Base-by-base conservation (phyloP, 2,329 filamentous ascomycete species). In the Exophiala sideris region DNA sequence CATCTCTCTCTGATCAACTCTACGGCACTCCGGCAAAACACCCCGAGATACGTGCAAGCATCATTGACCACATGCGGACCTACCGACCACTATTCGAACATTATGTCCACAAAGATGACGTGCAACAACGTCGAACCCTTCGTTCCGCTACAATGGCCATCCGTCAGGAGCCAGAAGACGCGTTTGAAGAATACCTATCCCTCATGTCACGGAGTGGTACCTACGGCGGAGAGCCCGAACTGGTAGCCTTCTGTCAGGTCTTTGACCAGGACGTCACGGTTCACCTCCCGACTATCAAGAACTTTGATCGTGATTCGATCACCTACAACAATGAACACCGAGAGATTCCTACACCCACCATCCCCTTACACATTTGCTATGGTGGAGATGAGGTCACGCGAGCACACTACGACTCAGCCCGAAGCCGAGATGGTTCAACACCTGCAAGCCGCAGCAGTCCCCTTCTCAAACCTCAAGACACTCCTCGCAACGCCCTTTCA, bases 181-280 rank as follows among this genome's bases (percentile, higher is more conserved):
- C 83, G 63, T 78, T 85, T 62, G 76, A 76, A 65, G 75, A 75
- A 33, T 82, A 85, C 66, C 73, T 88, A 10, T 70, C 76, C 57
- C 73, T 76, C 52, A 86, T 87, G 77, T 78, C 80, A 29, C 77
- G 79, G 63, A 75, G 77, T 29, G 81, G 81, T 48, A 80, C 80
- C 36, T 88, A 80, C 70, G 85, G 83, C 21, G 84, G 85, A 65
- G 84, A 87, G 54, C 78, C 85, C 71, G 84, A 87, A 69, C 79
- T 89, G 41, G 77, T 78, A 32, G 85, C 85, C 5, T 88, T 88
- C 68, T 79, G 81, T 24, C 77, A 80, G 52, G 80, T 79, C 18
- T 86, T 79, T 66, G 74, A 79, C 47, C 78, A 79, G 48, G 79
- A 87, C 66, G 81, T 88, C 50, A 79, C 57, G 21, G 59, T 65